phyloP scores from a whole-genome alignment of 2,329 filamentous ascomycete genomes.

The Golovinomyces cichoracearum region DNA sequence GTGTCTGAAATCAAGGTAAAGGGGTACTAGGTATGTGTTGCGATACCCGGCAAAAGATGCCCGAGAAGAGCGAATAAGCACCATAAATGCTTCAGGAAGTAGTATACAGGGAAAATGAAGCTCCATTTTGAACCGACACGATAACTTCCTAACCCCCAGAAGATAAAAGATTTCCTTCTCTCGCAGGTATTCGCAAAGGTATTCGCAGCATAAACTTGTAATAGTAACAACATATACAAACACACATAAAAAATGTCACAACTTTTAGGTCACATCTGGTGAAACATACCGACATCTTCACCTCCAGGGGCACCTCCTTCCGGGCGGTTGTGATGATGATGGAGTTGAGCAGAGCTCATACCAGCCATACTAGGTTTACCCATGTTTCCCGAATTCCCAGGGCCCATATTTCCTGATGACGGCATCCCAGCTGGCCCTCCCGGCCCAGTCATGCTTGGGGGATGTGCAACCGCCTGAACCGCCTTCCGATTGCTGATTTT shows the following conservation, averaged over 20 bases:
- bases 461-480: slow-evolving; percentile 31
- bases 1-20: slow-evolving; percentile 10
- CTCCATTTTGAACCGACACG: slow-evolving; percentile 8
- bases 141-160: slow-evolving; percentile 5
- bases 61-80: slow-evolving; percentile 8
- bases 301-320: slow-evolving; percentile 40
- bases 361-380: slow-evolving; percentile 38
- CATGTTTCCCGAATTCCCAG: slow-evolving; percentile 27
- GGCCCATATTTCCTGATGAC: slow-evolving; percentile 34
- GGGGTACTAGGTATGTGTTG: slow-evolving; percentile 9
- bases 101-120: slow-evolving; percentile 15
- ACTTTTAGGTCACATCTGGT: slow-evolving; percentile 40
- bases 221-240: slow-evolving; percentile 9
- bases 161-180: slow-evolving; percentile 4
- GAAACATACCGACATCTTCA: slow-evolving; percentile 87
- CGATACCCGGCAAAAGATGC: slow-evolving; percentile 2
- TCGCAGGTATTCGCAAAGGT: slow-evolving; percentile 10
- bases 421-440: slow-evolving; percentile 39
- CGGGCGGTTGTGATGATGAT: slow-evolving; percentile 48
- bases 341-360: slow-evolving; percentile 37
- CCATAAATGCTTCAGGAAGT: slow-evolving; percentile 15
- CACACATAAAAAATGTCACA: slow-evolving; percentile 19
- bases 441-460: slow-evolving; percentile 37
- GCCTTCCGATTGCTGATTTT: slow-evolving; percentile 79
- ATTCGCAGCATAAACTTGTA: slow-evolving; percentile 16